Base-by-base conservation (phyloP, 164 flowering plant genomes). In the Stephania cephalantha region DNA sequence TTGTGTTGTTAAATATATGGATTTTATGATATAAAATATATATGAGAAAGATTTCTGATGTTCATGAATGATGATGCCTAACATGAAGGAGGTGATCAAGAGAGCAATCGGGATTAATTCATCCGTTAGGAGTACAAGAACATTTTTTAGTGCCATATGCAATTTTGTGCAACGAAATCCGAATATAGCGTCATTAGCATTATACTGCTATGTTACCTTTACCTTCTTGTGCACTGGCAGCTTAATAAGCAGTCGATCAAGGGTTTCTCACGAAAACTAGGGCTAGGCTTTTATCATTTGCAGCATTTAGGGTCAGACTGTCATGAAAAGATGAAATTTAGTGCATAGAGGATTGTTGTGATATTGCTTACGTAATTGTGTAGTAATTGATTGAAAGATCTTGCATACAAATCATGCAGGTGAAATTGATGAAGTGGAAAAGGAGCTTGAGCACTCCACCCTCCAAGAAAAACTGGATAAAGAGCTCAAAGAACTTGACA, bases 401-500 rank as follows among this genome's bases (percentile, higher is more conserved):
- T 58, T 30, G 12, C 30, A 70, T 72, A 13, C 46, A 22, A 76
- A 58, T 53, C 9, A 4, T 79, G 78, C 81, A 91, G 98, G 84
- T 83, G 93, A 90, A 22, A 75, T 65, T 81, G 94, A 88, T 61
- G 88, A 77, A 74, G 85, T 83, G 22, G 94, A 87, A 70, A 96
- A 96, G 82, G 98, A 92, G 83, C 82, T 84, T 45, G 97, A 91
- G 74, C 96, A 94, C 86, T 88, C 94, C 74, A 83, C 93, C 70
- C 79, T 92, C 64, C 97, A 94, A 84, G 95, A 96, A 76, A 85
- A 88, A 79, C 73, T 96, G 82, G 98, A 89, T 48, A 85, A 46
- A 74, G 98, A 96, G 77, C 93, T 96, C 13, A 88, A 88, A 77
- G 97, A 96, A 74, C 77, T 96, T 78, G 98, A 96, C 81, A 85